These are phyloP conservation scores for Tanacetum coccineum DNA, from an alignment of 129 eudicot genomes.

Conservation along the genomic window DNA sequence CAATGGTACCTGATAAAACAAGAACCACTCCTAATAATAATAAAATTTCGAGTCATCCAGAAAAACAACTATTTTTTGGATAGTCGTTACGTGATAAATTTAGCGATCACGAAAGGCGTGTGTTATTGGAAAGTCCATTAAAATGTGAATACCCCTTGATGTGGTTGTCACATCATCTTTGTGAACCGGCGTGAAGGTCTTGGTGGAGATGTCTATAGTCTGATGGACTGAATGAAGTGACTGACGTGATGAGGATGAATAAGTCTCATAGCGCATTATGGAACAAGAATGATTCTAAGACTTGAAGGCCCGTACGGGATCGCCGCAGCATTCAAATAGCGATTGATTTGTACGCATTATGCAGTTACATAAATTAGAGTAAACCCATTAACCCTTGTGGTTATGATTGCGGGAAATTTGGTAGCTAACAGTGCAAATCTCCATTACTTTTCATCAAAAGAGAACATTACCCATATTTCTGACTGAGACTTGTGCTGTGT, in stretches of 20 bases:
- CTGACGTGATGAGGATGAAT: no score
- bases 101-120: background rate
- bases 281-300: no score
- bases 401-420: no score
- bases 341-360: background rate
- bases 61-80: conserved; percentile 16
- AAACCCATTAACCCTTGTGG: background rate
- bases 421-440: no score
- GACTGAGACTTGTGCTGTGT: no score
- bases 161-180: background rate
- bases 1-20: conserved; percentile 8
- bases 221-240: background rate
- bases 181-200: no score
- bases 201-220: background rate
- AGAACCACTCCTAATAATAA: conserved; percentile 1
- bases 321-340: background rate
- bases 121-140: background rate
- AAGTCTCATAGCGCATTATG: background rate
- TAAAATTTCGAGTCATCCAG: conserved; percentile 19
- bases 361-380: background rate
- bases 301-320: no score
- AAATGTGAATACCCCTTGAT: background rate
- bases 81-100: conserved; percentile 18
- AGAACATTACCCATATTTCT: no score
- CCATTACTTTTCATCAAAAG: no score